Evolutionary conservation across 164 flowering plant genomes (phyloP), one percentile per base, ranked within the genome.

Genomic region (Magnolia sinica): DNA sequence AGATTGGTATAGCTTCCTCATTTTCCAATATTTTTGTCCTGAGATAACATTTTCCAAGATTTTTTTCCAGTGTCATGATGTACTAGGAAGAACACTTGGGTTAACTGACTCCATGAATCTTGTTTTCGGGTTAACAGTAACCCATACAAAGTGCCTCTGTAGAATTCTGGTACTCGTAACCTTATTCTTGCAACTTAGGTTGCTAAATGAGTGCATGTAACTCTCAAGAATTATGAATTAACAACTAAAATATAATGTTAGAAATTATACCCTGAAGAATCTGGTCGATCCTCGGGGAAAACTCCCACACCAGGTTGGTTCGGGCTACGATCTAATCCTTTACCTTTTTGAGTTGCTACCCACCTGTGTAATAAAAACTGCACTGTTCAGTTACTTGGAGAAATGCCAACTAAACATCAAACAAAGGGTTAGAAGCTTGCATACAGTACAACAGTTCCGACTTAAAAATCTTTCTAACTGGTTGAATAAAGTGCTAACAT

Each of bases 221-320:
- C 37, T 31, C 4, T 1, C 1, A 31, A 2, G 37, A 31, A 31
- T 31, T 31, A 31, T 31, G 37, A 31, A 31, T 31, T 4, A 31
- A 31, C 37, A 31, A 31, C 37, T 31, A 31, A 31, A 31, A 31
- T 31, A 31, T 9, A 27, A 68, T 31, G 6, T 45, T 14, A 68
- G 27, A 31, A 68, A 16, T 13, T 37, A 37, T 70, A 70, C 73
- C 73, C 58, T 50, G 58, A 50, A 37, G 73, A 18, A 70, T 50
- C n/a, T 14, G 73, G 73, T 70, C 45, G 55, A 27, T 70, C 9
- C 73, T 37, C 24, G 14, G 58, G 8, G 10, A 8, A 1, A 70
- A 37, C 2, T 49, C 11, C 55, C 19, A 19, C 20, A 70, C 22
- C 59, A 61, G 8, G 50, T 59, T 55, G 59, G 59, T 55, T 55